Conservation (phyloP, 129 eudicot genomes). For the Chrysanthemum makinoi region DNA sequence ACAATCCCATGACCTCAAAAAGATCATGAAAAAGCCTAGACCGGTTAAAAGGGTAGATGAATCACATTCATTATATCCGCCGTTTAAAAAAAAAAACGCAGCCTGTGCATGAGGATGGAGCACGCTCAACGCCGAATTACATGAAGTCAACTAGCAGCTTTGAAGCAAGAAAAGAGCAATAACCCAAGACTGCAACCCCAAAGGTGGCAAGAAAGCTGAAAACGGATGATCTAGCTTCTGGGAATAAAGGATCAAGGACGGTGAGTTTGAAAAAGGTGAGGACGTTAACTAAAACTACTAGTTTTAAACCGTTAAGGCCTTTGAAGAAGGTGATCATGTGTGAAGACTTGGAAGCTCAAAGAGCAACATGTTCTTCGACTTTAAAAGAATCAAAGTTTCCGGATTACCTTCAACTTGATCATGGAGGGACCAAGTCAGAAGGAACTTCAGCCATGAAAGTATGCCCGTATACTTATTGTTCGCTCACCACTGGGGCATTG, state of each 20-base stretch:
- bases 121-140: conserved; percentile 39
- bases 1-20: conserved; percentile 47
- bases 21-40: conserved; percentile 75
- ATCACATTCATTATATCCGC: conserved; percentile 25
- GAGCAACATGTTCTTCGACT: conserved; percentile 78
- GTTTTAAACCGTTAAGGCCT: conserved; percentile 57
- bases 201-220: conserved; percentile 21
- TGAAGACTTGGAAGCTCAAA: conserved; percentile 44
- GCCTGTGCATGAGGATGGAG: conserved; percentile 6
- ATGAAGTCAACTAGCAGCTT: conserved; percentile 85
- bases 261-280: conserved; percentile 47
- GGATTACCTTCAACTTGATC: conserved; percentile 40
- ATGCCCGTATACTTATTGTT: conserved; percentile 86
- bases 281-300: conserved; percentile 54
- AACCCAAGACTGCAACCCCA: conserved; percentile 26
- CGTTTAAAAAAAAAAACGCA: conserved; percentile 21
- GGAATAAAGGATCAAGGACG: conserved; percentile 37
- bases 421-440: conserved; percentile 57
- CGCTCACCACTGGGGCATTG: no score
- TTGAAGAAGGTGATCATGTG: conserved; percentile 41
- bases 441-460: conserved; percentile 73
- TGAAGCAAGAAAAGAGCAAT: conserved; percentile 66
- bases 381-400: conserved; percentile 74
- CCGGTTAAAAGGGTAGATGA: conserved; percentile 38
- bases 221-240: conserved; percentile 20